Evolutionary conservation across 2,329 filamentous ascomycete species (phyloP).

Genomic region (Alternaria brassicae): DNA sequence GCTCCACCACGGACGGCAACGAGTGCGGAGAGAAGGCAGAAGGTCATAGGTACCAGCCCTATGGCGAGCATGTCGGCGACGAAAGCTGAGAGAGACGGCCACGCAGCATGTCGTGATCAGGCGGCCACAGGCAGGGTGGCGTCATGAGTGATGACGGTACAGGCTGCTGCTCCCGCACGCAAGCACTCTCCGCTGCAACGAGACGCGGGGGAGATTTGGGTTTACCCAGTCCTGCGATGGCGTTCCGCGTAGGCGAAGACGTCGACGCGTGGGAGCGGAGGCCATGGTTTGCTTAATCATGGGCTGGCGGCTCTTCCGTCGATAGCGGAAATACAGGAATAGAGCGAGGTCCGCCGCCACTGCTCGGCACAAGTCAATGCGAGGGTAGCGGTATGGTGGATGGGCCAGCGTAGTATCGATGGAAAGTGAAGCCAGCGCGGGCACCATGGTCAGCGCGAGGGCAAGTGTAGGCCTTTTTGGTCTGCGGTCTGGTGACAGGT

Average conservation of each 20-base stretch:
- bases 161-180: background rate
- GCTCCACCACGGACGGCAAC: constrained; percentile 19
- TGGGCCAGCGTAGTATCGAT: constrained; percentile 20
- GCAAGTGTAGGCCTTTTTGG: constrained; percentile 11
- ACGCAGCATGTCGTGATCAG: constrained; percentile 1
- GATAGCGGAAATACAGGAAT: constrained; percentile 9
- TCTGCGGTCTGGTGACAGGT: constrained; percentile 24
- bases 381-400: constrained; percentile 11
- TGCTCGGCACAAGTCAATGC: constrained; percentile 5
- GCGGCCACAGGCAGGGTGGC: constrained; percentile 16
- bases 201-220: constrained; percentile 13
- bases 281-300: background rate
- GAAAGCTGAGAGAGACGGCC: background rate
- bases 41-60: constrained; percentile 28
- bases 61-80: constrained; percentile 18
- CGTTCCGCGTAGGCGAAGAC: background rate
- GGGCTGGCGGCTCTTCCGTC: background rate
- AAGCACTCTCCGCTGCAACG: constrained; percentile 27
- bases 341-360: constrained; percentile 8
- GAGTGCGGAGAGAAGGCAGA: constrained; percentile 8
- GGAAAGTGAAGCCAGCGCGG: constrained; percentile 8
- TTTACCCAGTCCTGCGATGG: constrained; percentile 18
- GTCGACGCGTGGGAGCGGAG: background rate
- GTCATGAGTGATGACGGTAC: constrained; percentile 17
- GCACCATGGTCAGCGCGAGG: constrained; percentile 11